Base-by-base conservation (phyloP, 495 filamentous ascomycete species). In the Penicillium subrubescens region DNA sequence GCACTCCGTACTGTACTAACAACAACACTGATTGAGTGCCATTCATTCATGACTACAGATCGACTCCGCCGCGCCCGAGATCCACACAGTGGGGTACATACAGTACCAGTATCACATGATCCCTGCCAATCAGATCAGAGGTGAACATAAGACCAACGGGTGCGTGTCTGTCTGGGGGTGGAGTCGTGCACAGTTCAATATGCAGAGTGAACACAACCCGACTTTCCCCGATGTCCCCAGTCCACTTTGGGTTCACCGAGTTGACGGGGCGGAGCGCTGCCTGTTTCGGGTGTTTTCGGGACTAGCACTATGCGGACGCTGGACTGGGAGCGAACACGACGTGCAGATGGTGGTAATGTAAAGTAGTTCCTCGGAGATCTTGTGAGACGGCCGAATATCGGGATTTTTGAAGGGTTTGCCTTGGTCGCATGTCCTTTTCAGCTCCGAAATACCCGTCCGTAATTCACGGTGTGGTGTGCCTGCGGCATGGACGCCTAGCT, bases 241-340 rank as follows among this genome's bases (percentile, higher is more conserved):
- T 67, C 76, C 70, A 64, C 71, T 75, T 80, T 77, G 23, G 76
- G 77, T 72, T 80, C 77, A 80, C 77, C 77, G 57, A 37, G 46
- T 53, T 37, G 57, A 63, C 52, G 37, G 64, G 60, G 65, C 62
- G 68, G 67, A 59, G 66, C 17, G 55, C 63, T 64, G 57, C 58
- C 61, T 64, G n/a, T 39, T 2, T 75, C 75, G 73, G 75, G 63
- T 53, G 43, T 68, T 69, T 25, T 25, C 60, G 71, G 66, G 37
- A 19, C 4, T n/a, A 23, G 21, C 5, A 17, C 1, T 61, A 17
- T 25, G 35, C 25, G 14, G 34, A 29, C 39, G 35, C 15, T 29
- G 35, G 35, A 11, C 35, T 37, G 35, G 35, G 35, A 37, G 14
- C 35, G 35, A 37, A 37, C 10, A 37, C 37, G 14, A 46, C 29